Evolutionary conservation across 495 filamentous ascomycete genomes (phyloP), one percentile per base, ranked within the genome.

Genomic region (Thozetella sp.): DNA sequence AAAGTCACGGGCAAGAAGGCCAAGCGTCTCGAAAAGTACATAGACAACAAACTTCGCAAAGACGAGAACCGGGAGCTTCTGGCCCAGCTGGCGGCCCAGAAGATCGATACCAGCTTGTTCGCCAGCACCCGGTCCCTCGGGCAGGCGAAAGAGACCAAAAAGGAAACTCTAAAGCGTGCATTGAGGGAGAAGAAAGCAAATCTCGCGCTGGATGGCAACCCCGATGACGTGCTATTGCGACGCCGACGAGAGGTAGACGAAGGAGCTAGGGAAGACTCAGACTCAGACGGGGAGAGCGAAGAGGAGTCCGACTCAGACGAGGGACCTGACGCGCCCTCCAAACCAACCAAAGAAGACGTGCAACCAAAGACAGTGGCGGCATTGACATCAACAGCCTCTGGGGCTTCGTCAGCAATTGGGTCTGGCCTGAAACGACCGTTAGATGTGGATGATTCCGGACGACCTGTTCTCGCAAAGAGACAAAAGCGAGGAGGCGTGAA

Each of bases 11-110:
- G 85, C 40, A 96, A 98, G 79, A 99, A 99, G 77, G 84, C 92
- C 56, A 98, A 97, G 76, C 83, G 95, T 40, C 77, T 99, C 30
- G 93, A 97, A 59, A 97, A 97, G 69, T 99, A 99, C 69, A 96
- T 99, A 79, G 94, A 97, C 67, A 95, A 81, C 53, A 99, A 99
- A 80, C 78, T 98, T 6, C 89, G 84, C 68, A 98, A 97, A 71
- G 95, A 99, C 68, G 95, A 98, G 67, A 97, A 93, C 69, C 75
- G 90, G 10, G 90, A 87, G 55, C 76, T 99, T 20, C 82, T 97
- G 53, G 90, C 90, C 70, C 92, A 93, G 69, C 80, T 99, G 4
- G 88, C 90, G 25, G 78, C 83, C 45, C 79, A 86, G 13, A 93
- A 89, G 65, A 85, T 95, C 53, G 93, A 98, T 67, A 96, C 92